These are phyloP conservation scores for Perkinsus marinus DNA, from an alignment of 169 alveolate genomes.

Conservation along the genomic window DNA sequence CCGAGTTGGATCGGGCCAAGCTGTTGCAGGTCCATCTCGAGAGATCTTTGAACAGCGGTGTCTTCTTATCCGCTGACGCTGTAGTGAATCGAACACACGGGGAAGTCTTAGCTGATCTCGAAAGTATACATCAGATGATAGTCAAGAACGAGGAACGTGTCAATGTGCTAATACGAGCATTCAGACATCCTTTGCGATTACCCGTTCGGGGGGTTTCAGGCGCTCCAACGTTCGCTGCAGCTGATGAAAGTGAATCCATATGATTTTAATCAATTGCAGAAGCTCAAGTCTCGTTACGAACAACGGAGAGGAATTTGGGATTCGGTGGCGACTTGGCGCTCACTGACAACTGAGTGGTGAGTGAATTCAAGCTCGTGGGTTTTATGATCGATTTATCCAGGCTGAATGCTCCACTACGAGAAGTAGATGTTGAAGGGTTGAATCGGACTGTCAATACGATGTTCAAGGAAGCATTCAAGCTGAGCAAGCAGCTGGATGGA, in stretches of 20 bases:
- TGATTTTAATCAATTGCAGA: not conserved
- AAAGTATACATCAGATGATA: not conserved
- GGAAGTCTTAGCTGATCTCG: not conserved
- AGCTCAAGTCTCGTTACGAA: not conserved
- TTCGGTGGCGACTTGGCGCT: not conserved
- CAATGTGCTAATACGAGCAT: not conserved
- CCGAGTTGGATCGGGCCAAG: too few relatives aligned
- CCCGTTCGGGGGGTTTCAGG: not conserved
- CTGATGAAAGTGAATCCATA: not conserved
- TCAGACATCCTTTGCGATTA: too few relatives aligned
- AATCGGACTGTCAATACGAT: not conserved
- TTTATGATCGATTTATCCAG: not conserved
- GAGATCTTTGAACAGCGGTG: not conserved
- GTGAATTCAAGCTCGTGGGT: not conserved
- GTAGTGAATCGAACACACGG: not conserved
- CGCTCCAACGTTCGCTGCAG: not conserved
- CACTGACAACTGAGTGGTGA: not conserved
- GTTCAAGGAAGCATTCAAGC: not conserved
- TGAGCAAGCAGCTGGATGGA: not conserved
- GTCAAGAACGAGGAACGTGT: not conserved
- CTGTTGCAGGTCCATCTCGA: not conserved
- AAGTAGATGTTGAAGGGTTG: not conserved
- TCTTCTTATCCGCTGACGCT: not conserved
- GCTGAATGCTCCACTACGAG: not conserved
- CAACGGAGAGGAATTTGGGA: not conserved